Base-by-base conservation (phyloP, 176 grass and related monocot genomes). In the Saccharum spontaneum region DNA sequence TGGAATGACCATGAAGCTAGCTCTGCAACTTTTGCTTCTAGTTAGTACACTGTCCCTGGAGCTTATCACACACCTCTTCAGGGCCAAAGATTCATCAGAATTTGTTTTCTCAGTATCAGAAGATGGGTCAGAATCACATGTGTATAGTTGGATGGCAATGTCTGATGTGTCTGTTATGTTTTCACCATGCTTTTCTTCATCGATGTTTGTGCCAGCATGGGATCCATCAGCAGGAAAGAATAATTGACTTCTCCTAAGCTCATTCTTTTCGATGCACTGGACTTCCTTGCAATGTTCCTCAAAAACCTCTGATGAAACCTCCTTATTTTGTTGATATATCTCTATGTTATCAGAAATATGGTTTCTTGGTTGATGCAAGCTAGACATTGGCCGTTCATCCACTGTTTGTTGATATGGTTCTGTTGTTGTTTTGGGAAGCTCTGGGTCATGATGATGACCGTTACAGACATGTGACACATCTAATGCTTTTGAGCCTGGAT, bases 201-300 rank as follows among this genome's bases (percentile, higher is more conserved):
- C 40, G 1, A 14, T 74, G 36, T 86, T 64, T 20, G 75, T 79
- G 15, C 80, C 90, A 16, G 43, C 87, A 34, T 76, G 69, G 43
- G 88, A 81, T 67, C 50, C 86, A 48, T 83, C 45, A 67, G 57
- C 69, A 66, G 79, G 82, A 78, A 59, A 82, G 13, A 89, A 94
- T 78, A 90, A 75, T 55, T 76, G 87, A 50, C 74, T 87, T 59
- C 50, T 73, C 37, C 88, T 85, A 6, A 81, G 45, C 34, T 83
- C 67, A 61, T 91, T 81, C 24, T 71, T 89, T 77, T 96, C 84
- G 18, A 98, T 83, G 76, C 93, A 95, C 31, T 76, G 86, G 1
- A 99, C 97, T 87, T 99, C 93, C 77, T 96, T 96, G 88, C 93
- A 96, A 18, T 94, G 83, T 15, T 95, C 93, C 54, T 94, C 86